Base-by-base conservation (phyloP, 1,139 yeast species). In the Lodderomyces margitis region DNA sequence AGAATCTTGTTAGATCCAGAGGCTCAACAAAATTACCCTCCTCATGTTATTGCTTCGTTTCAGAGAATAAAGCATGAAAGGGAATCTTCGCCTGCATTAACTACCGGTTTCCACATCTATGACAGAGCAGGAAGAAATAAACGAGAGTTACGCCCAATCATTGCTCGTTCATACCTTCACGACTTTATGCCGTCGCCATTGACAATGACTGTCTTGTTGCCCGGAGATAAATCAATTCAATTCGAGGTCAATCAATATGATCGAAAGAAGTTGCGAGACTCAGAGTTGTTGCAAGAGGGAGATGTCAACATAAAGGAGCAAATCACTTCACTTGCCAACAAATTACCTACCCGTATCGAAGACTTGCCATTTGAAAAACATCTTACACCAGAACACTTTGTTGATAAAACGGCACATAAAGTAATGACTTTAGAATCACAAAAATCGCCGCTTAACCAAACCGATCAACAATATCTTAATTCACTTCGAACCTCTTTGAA, bases 171-270 rank as follows among this genome's bases (percentile, higher is more conserved):
- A 12, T 74, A 60, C 47, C 52, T 75, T 7, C 51, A 69, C 42
- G 73, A 71, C 33, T 70, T 72, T 44, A 75, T 75, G 66, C 66
- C 68, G 1, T 52, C 64, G n/a, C 80, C 81, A 4, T 44, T 55
- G 12, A 58, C 70, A 0, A 38, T 74, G 17, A 62, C 66, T 5
- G 50, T 74, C 15, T 46, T 74, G 20, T 44, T 61, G 21, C 67
- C 65, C 5, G 35, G 47, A 15, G 48, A 49, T 21, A 49, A 49
- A 38, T 46, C 55, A 1, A n/a, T 58, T 3, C 45, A 50, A 37
- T 41, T 59, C 11, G 44, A 45, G 17, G 46, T 61, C 4, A 54
- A 56, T 40, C 57, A 54, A 34, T 11, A 49, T 12, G 36, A 37
- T 11, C 37, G 47, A 25, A 38, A 45, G 27, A 45, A 43, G 11